A percentile compares a stretch with the other conserved stretches of the same genome.
These are phyloP conservation scores for Pisolithus sp. DNA, from an alignment of 768 basidiomycete genomes.

Conservation along the genomic window DNA sequence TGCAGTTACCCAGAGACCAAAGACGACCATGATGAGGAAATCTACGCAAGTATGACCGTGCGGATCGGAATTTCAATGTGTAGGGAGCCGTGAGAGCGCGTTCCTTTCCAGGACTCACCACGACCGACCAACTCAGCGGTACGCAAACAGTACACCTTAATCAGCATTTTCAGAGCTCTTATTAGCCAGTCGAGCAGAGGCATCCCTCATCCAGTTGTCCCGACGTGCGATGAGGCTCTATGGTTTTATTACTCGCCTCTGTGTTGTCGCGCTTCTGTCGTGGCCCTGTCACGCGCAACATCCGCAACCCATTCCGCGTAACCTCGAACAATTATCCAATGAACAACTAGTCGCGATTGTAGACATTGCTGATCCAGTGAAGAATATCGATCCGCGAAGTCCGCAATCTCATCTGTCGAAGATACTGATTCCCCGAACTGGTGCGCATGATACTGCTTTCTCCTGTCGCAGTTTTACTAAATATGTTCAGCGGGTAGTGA, in stretches of 20 bases:
- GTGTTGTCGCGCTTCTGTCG: conserved; percentile 12
- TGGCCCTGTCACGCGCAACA: conserved; percentile 21
- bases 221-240: conserved; percentile 11
- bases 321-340: conserved; percentile 39
- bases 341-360: conserved; percentile 47
- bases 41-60: too few species aligned
- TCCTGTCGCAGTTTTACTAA: not conserved
- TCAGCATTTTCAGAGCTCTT: too few species aligned
- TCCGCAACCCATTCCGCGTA: conserved; percentile 31
- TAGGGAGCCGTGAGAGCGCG: too few species aligned
- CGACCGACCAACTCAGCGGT: too few species aligned
- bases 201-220: not conserved
- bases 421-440: conserved; percentile 78
- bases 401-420: conserved; percentile 71
- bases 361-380: conserved; percentile 54
- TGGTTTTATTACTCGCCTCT: conserved; percentile 4
- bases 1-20: conserved; percentile 68
- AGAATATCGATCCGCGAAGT: conserved; percentile 59
- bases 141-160: too few species aligned
- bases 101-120: too few species aligned
- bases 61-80: too few species aligned
- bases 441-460: conserved; percentile 37
- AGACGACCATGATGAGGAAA: conserved; percentile 58
- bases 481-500: conserved; percentile 51
- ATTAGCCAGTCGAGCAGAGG: not conserved